phyloP scores from a whole-genome alignment of 306 rosid species.

The Cyamopsis tetragonoloba region DNA sequence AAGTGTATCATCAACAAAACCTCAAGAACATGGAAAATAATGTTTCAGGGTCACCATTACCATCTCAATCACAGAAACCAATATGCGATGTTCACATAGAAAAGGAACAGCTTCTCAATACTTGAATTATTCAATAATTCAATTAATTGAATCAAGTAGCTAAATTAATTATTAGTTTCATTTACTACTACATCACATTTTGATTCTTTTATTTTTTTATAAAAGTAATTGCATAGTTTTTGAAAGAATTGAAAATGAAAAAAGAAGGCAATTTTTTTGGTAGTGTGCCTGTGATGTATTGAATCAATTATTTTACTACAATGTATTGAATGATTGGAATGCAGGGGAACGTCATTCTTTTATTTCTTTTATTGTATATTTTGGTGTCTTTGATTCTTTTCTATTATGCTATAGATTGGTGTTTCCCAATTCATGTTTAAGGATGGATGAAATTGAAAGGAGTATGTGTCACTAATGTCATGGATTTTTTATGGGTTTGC shows the following conservation, averaged over 20 bases:
- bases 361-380: conserved; percentile 13
- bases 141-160: conserved; percentile 24
- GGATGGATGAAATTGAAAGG: conserved; percentile 44
- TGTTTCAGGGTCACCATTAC: conserved; percentile 32
- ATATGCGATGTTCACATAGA: too few species aligned
- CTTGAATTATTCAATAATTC: too few species aligned
- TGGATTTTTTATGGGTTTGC: conserved; percentile 31
- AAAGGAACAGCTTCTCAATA: conserved; percentile 54
- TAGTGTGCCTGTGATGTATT: conserved; percentile 14
- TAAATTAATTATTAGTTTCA: neutral
- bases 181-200: conserved; percentile 8
- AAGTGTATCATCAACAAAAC: conserved; percentile 77
- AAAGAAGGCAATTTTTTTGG: neutral
- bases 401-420: neutral
- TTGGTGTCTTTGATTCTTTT: conserved; percentile 33
- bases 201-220: conserved; percentile 41
- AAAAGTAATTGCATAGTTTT: conserved; percentile 29
- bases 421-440: conserved; percentile 24
- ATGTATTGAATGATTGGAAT: conserved; percentile 69
- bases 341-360: conserved; percentile 50
- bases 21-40: conserved; percentile 46
- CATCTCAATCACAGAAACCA: conserved; percentile 30
- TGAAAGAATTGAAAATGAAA: neutral
- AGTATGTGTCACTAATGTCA: conserved; percentile 32
- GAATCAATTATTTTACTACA: conserved; percentile 20